A percentile compares a stretch with the other conserved stretches of the same genome.
phyloP scores from a whole-genome alignment of 2,329 filamentous ascomycete species.

The Aspergillus awamori region DNA sequence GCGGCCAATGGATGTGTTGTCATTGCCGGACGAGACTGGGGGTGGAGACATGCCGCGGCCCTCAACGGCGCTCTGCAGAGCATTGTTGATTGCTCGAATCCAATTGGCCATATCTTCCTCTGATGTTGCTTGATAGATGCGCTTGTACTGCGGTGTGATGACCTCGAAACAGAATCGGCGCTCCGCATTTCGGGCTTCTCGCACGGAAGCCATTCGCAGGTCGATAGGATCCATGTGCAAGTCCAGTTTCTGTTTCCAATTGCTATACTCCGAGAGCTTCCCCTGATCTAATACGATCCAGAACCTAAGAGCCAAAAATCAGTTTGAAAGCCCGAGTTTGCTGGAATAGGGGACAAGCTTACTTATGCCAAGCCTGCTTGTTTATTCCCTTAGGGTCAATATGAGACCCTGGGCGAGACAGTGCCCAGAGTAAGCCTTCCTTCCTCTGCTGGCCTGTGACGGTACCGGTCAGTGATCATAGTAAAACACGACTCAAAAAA shows the following conservation, averaged over 20 bases:
- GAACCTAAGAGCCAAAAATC: conserved; percentile 61
- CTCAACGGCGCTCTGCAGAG: conserved; percentile 92
- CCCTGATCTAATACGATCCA: conserved; percentile 98
- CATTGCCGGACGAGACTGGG: conserved; percentile 47
- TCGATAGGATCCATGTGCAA: conserved; percentile 98
- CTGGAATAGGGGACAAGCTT: conserved; percentile 41
- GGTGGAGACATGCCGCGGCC: conserved; percentile 62
- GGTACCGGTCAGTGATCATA: conserved; percentile 54
- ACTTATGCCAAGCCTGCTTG: conserved; percentile 99
- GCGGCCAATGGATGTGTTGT: conserved; percentile 67
- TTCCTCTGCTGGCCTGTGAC: conserved; percentile 72
- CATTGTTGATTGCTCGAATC: conserved; percentile 97
- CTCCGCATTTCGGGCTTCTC: conserved; percentile 92
- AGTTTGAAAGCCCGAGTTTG: neutral
- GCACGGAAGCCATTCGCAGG: conserved; percentile 91
- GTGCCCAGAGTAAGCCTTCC: conserved; percentile 90
- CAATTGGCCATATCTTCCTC: conserved; percentile 98
- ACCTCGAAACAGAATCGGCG: conserved; percentile 97
- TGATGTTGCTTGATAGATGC: conserved; percentile 95
- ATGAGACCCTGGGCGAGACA: conserved; percentile 90
- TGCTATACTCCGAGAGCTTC: conserved; percentile 95
- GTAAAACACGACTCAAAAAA: neutral
- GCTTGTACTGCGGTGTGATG: conserved; percentile 92
- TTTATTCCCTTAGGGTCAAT: conserved; percentile 94
- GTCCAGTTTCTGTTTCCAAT: conserved; percentile 97